Evolutionary conservation across 2,329 filamentous ascomycete genomes (phyloP), one percentile per base, ranked within the genome.

Genomic region (Sclerotiophoma versabilis): DNA sequence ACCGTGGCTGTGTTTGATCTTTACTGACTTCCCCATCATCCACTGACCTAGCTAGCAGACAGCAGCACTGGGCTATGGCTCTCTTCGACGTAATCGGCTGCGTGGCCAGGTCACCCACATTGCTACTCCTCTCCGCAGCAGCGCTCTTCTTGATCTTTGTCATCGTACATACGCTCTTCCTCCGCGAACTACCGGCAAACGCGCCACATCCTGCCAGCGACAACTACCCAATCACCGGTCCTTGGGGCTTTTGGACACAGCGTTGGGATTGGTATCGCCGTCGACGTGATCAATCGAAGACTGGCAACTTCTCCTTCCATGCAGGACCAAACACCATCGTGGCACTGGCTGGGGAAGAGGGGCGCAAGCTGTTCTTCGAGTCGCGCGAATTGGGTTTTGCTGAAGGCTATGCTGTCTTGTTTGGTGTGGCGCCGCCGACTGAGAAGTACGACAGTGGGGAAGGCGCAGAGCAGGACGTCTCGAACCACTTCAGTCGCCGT

Each of bases 281-380:
- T n/a, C 72, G 72, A 9, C 59, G 60, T 6, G 59, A 57, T 12
- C 56, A 69, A 7, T 74, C 73, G 0, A 45, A 59, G 5, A 76
- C 72, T 1, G 79, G 79, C 22, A 79, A 79, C 42, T 84, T 82
- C 59, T 78, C 75, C 45, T 83, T 83, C 60, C 78, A 78, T 57
- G 77, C 79, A 3, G 81, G 82, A 0, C 64, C 74, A 5, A 72
- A 79, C 50, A 73, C 72, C 2, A 75, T 83, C 11, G 68, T 84
- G 8, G 79, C 73, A 2, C 41, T 84, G 10, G 75, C 73, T 4
- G 80, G 81, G 1, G 70, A 75, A 3, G 71, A 75, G 10, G 75
- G 71, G 2, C 73, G 81, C 14, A 70, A 75, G 20, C 34, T 77
- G 2, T 82, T 81, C 50, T 80, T 80, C 32, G 80, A 81, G 12